Base-by-base conservation (phyloP, 371 early-diverging fungal species). In the Saksenaea oblongispora region DNA sequence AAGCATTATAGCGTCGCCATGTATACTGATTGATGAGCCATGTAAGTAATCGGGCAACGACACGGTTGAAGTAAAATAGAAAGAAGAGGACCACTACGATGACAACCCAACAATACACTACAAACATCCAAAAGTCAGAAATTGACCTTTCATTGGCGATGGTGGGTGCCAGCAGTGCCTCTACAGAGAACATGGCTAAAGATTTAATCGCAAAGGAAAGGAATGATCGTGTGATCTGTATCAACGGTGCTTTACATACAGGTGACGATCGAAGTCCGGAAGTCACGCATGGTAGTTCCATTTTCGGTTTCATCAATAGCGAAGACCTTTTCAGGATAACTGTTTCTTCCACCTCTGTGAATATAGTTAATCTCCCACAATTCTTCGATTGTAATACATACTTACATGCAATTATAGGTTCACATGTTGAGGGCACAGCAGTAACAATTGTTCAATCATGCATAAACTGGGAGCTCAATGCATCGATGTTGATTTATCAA, bases 41-140 rank as follows among this genome's bases (percentile, higher is more conserved):
- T 1, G 89, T 85, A 15, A 91, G 76, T 9, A 88, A 54, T 53
- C 79, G 83, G 5, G 86, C 93, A 47, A 90, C 68, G 35, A 85
- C 80, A 17, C 92, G 86, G 64, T 89, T 90, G 54, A 87, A 84
- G 67, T 91, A 92, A 71, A 93, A 93, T 37, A 91, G 80, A 57
- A 91, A 91, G 75, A 93, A 89, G 17, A 92, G 79, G 18, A 89
- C 83, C 10, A 89, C 88, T 24, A 89, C 76, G 37, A 90, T 84
- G 37, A 91, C 87, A 8, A 89, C 85, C 15, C 86, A 64, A 64
- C 90, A 89, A 65, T 86, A 89, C 36, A 89, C 84, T 58, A 89
- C 73, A 70, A 91, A 91, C 53, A 87, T 69, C 87, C 80, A 77
- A 58, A 83, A 75, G 62, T 74, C 75, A 15, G 69, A 69, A n/a